These are phyloP conservation scores for Starmerella floricola DNA, from an alignment of 805 yeast species.

Conservation along the genomic window DNA sequence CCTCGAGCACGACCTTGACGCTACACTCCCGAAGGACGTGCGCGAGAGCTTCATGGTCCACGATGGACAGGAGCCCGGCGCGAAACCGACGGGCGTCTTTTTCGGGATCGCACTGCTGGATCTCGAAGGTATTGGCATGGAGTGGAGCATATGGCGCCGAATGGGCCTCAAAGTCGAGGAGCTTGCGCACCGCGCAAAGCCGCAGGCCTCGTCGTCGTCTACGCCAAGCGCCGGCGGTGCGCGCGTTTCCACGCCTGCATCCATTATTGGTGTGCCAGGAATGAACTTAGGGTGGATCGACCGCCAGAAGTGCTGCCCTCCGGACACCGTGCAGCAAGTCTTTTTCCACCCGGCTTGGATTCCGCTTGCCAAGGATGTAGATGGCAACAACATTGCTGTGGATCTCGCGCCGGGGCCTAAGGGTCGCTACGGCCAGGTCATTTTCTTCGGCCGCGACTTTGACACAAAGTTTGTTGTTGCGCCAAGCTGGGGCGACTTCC, in stretches of 20 bases:
- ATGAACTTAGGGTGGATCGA: constrained; percentile 29
- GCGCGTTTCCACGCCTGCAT: too few relatives aligned
- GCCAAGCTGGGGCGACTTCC: constrained; percentile 77
- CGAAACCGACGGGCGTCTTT: constrained; percentile 62
- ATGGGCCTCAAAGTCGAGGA: constrained; percentile 27
- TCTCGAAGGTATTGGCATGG: constrained; percentile 65
- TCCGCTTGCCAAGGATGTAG: constrained; percentile 76
- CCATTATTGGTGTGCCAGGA: neutral
- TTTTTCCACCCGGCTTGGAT: constrained; percentile 91
- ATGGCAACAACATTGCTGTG: constrained; percentile 84
- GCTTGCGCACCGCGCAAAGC: constrained; percentile 9
- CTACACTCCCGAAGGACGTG: constrained; percentile 68
- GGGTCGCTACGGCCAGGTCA: constrained; percentile 84
- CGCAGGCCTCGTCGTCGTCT: constrained; percentile 1
- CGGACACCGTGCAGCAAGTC: constrained; percentile 53
- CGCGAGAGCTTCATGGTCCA: constrained; percentile 68
- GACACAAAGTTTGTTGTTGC: constrained; percentile 83
- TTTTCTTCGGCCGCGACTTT: constrained; percentile 84
- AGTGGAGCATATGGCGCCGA: constrained; percentile 73
- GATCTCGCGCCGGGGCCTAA: constrained; percentile 72
- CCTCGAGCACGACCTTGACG: constrained; percentile 69
- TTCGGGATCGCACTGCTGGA: constrained; percentile 73
- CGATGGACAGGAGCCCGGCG: constrained; percentile 81
- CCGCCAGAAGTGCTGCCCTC: constrained; percentile 62
- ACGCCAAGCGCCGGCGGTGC: neutral